A percentile compares a stretch with the other conserved stretches of the same genome.
Conservation (phyloP, 306 rosid genomes). For the Hylodesmum podocarpum region DNA sequence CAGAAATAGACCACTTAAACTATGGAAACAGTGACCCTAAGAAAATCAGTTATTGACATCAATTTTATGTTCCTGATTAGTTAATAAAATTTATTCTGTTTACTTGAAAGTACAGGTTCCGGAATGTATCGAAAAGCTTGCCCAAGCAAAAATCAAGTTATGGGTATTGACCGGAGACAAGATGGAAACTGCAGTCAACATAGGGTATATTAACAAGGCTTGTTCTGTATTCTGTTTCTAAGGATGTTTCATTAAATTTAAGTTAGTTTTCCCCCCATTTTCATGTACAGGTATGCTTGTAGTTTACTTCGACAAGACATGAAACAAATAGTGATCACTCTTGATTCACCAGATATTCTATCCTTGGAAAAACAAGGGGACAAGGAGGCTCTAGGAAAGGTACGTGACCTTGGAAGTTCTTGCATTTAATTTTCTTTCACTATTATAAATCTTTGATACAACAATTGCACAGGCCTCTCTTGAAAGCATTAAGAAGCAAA, state of each 20-base stretch:
- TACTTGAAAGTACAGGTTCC: slow-evolving; percentile 69
- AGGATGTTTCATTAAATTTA: slow-evolving; percentile 19
- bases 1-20: not conserved
- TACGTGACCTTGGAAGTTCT: slow-evolving; percentile 28
- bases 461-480: slow-evolving; percentile 60
- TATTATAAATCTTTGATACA: slow-evolving; percentile 30
- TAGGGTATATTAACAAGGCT: slow-evolving; percentile 55
- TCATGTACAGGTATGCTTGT: slow-evolving; percentile 72
- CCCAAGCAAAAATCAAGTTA: slow-evolving; percentile 74
- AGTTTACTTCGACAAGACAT: slow-evolving; percentile 79
- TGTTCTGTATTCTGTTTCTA: slow-evolving; percentile 18
- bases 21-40: not conserved
- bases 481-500: slow-evolving; percentile 65
- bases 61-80: slow-evolving; percentile 13
- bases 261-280: not conserved
- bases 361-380: slow-evolving; percentile 64
- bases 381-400: slow-evolving; percentile 59
- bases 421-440: slow-evolving; percentile 5
- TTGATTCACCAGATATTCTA: slow-evolving; percentile 66
- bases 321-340: slow-evolving; percentile 69
- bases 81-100: slow-evolving; percentile 21
- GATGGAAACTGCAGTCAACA: slow-evolving; percentile 91
- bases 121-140: slow-evolving; percentile 73
- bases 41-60: not conserved
- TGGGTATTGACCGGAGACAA: slow-evolving; percentile 97